Percentiles rank a stretch among this genome's conserved stretches.
phyloP scores from a whole-genome alignment of 106 monocot genomes.

The Posidonia australis region DNA sequence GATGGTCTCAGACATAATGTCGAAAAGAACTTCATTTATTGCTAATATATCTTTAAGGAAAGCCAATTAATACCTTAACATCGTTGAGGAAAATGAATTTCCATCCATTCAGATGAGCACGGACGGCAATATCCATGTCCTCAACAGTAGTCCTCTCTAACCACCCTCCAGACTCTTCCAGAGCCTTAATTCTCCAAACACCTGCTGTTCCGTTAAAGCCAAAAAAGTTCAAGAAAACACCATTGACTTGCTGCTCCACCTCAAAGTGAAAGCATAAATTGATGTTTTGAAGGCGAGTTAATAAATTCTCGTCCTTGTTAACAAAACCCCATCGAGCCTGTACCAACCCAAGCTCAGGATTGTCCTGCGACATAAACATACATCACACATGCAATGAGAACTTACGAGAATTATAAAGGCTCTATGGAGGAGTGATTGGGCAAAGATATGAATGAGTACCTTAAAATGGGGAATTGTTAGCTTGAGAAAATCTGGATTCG shows the following conservation, averaged over 20 bases:
- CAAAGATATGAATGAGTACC: constrained; percentile 21
- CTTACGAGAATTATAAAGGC: not conserved
- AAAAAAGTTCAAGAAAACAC: constrained; percentile 58
- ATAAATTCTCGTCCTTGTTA: constrained; percentile 55
- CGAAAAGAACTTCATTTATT: not conserved
- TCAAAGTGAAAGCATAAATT: constrained; percentile 71
- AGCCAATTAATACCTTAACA: too few species aligned
- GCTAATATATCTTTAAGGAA: constrained; percentile 1
- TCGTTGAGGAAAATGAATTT: constrained; percentile 70
- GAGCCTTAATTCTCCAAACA: constrained; percentile 65
- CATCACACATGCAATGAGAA: not conserved
- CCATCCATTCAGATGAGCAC: constrained; percentile 67
- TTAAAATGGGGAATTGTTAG: constrained; percentile 63
- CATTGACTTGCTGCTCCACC: constrained; percentile 69
- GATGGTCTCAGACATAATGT: not conserved
- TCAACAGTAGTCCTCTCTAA: too few species aligned
- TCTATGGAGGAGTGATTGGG: not conserved
- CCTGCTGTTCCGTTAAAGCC: too few species aligned
- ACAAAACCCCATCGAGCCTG: constrained; percentile 59
- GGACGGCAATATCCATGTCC: too few species aligned
- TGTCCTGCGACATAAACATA: constrained; percentile 20
- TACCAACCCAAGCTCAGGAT: constrained; percentile 57
- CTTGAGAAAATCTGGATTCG: constrained; percentile 64
- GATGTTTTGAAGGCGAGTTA: constrained; percentile 62
- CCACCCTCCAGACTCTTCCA: constrained; percentile 66